Evolutionary conservation across 441 rosid species (phyloP).

Genomic region (Viola pubescens): DNA sequence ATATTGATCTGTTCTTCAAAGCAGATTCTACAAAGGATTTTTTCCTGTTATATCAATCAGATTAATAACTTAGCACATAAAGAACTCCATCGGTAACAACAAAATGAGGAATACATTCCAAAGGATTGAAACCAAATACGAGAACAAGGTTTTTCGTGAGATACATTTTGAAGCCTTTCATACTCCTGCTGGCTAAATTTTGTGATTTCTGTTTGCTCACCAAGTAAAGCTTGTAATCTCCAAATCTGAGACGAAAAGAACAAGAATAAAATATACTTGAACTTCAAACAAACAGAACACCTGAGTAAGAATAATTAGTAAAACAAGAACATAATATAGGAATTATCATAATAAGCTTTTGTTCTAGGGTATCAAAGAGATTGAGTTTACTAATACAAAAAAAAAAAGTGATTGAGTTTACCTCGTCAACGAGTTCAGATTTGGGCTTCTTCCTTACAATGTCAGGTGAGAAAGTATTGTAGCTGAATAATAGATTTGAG

Average conservation of each 20-base stretch:
- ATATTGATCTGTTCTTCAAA: conserved; percentile 77
- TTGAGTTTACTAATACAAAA: conserved; percentile 23
- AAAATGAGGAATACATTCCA: neutral
- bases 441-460: conserved; percentile 85
- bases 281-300: neutral
- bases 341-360: neutral
- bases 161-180: conserved; percentile 84
- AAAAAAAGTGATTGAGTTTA: conserved; percentile 16
- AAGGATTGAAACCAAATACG: neutral
- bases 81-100: neutral
- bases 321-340: too few species aligned
- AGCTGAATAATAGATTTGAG: conserved; percentile 35
- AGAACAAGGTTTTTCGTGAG: conserved; percentile 5
- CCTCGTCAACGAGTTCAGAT: conserved; percentile 88
- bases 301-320: conserved; percentile 5
- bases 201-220: conserved; percentile 81
- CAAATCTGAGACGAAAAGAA: conserved; percentile 42
- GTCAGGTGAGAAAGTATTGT: conserved; percentile 86
- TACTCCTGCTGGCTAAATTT: conserved; percentile 74
- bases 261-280: neutral
- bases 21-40: conserved; percentile 81
- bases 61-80: conserved; percentile 1
- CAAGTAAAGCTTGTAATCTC: conserved; percentile 88
- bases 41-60: conserved; percentile 50
- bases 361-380: neutral